Conservation (phyloP, 2,329 filamentous ascomycete genomes). For the Nigrospora osmanthi region DNA sequence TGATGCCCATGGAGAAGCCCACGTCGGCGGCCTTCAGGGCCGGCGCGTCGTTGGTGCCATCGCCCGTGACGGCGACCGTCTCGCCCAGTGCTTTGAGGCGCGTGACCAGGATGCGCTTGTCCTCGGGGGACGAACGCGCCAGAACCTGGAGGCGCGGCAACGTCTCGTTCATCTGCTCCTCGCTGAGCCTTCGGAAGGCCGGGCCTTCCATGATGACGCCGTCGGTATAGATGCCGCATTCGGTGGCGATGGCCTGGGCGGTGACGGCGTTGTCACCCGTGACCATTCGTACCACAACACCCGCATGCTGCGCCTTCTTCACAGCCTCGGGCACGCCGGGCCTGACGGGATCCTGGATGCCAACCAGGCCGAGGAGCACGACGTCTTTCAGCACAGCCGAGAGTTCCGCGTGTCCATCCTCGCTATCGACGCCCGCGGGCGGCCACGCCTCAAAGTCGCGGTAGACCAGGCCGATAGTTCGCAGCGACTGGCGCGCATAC, state of each 20-base stretch:
- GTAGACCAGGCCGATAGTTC: slow-evolving; percentile 69
- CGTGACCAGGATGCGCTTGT: slow-evolving; percentile 56
- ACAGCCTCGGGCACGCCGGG: slow-evolving; percentile 62
- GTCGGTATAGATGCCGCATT: slow-evolving; percentile 62
- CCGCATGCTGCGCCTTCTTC: slow-evolving; percentile 56
- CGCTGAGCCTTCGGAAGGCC: slow-evolving; percentile 53
- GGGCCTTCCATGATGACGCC: slow-evolving; percentile 63
- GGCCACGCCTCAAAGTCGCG: slow-evolving; percentile 68
- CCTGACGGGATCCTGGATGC: slow-evolving; percentile 68
- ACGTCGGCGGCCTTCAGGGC: slow-evolving; percentile 60
- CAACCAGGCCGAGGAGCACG: slow-evolving; percentile 64
- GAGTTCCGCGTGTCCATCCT: slow-evolving; percentile 54
- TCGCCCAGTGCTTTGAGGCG: slow-evolving; percentile 55
- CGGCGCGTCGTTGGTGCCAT: slow-evolving; percentile 60
- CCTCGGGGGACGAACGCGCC: slow-evolving; percentile 58
- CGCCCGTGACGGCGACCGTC: slow-evolving; percentile 57
- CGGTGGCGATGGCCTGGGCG: slow-evolving; percentile 63
- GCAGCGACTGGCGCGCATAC: slow-evolving; percentile 60
- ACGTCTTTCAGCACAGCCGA: slow-evolving; percentile 62
- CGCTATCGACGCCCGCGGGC: slow-evolving; percentile 51
- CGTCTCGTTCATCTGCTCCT: slow-evolving; percentile 48
- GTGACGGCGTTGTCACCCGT: slow-evolving; percentile 68
- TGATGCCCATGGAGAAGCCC: slow-evolving; percentile 61
- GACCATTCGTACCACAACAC: slow-evolving; percentile 68
- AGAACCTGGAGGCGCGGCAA: slow-evolving; percentile 56